Conservation (phyloP, 140 eudicot species). For the Senecio squalidus region DNA sequence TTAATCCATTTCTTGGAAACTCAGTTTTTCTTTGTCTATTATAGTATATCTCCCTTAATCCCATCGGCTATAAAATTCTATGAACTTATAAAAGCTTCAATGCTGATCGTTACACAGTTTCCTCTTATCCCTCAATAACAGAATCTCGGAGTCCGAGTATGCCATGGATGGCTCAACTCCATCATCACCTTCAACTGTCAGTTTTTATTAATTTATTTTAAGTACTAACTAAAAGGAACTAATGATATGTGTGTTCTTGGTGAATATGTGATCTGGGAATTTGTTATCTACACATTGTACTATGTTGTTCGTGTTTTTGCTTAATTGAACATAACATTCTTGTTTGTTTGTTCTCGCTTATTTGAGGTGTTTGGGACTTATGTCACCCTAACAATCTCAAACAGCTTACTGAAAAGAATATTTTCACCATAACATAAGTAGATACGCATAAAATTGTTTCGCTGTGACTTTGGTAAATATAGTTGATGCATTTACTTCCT, state of each 20-base stretch:
- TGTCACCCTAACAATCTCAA: too few relatives aligned
- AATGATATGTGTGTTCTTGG: background rate
- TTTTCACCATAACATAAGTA: too few relatives aligned
- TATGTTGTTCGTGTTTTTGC: background rate
- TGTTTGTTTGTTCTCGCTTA: too few relatives aligned
- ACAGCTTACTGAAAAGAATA: too few relatives aligned
- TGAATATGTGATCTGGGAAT: background rate
- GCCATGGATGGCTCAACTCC: constrained; percentile 33
- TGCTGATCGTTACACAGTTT: constrained; percentile 3
- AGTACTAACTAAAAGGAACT: background rate
- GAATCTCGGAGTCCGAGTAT: constrained; percentile 4
- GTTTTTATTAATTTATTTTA: background rate
- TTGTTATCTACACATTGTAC: background rate
- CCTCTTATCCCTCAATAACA: constrained; percentile 16
- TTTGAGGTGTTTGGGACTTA: too few relatives aligned
- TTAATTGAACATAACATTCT: too few relatives aligned
- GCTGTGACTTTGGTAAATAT: too few relatives aligned
- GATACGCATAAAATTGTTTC: too few relatives aligned
- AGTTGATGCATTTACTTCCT: too few relatives aligned
- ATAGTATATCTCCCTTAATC: constrained; percentile 17
- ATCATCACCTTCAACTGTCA: constrained; percentile 36
- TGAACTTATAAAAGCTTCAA: constrained; percentile 16
- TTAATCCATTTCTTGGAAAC: constrained; percentile 25
- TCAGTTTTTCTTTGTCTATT: constrained; percentile 24
- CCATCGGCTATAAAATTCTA: constrained; percentile 7